phyloP scores from a whole-genome alignment of 2,329 filamentous ascomycete species.

The Scedosporium apiospermum region DNA sequence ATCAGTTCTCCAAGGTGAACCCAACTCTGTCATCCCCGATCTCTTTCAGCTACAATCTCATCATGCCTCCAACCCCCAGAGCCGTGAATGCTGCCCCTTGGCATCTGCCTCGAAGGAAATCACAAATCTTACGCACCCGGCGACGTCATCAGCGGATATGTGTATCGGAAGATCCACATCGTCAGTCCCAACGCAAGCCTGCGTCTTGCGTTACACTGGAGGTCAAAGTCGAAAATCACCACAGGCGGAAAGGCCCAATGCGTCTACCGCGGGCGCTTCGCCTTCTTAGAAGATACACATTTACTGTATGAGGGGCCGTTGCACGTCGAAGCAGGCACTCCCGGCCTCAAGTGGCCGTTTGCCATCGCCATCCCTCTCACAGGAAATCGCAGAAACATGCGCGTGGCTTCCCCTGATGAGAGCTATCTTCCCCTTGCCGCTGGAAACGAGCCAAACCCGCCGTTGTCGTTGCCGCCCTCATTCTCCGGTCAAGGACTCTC shows the following conservation, averaged over 20 bases:
- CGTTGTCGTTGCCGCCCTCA: neutral
- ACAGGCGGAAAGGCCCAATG: too few species aligned
- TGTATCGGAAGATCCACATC: neutral
- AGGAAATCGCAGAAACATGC: neutral
- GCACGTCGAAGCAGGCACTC: neutral
- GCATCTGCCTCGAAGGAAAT: neutral
- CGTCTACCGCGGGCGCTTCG: neutral
- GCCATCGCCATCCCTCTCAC: neutral
- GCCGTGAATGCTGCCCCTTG: neutral
- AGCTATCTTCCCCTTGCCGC: neutral
- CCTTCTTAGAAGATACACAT: neutral
- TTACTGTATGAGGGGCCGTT: neutral
- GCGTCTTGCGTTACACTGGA: neutral
- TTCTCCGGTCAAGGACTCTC: neutral
- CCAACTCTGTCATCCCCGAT: too few species aligned
- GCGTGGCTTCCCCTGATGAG: neutral
- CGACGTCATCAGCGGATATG: neutral
- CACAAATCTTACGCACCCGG: neutral
- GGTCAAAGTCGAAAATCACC: neutral
- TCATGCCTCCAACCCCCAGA: neutral
- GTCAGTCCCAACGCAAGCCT: neutral
- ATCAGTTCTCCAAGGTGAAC: too few species aligned
- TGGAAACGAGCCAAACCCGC: too few species aligned
- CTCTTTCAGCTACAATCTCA: neutral
- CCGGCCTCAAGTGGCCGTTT: neutral